These are phyloP conservation scores for Microthlaspi erraticum DNA, from an alignment of 345 rosid species.

Conservation along the genomic window DNA sequence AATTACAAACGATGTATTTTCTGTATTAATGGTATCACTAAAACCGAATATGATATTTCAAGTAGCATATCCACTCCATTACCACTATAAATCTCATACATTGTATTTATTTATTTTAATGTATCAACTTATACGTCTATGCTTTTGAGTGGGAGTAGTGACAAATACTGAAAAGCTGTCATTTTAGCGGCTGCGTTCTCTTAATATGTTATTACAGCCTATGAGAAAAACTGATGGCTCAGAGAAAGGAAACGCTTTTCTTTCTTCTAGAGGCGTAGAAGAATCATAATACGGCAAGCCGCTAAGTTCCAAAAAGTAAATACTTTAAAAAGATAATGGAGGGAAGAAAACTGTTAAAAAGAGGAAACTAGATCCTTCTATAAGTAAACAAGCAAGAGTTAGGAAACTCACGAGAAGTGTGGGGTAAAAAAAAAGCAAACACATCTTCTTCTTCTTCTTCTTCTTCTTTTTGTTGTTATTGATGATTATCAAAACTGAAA, in stretches of 20 bases:
- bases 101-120: too few relatives aligned
- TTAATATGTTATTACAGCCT: not conserved
- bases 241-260: not conserved
- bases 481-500: not conserved
- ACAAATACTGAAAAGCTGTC: not conserved
- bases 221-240: too few relatives aligned
- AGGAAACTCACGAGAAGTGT: not conserved
- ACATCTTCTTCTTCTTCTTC: not conserved
- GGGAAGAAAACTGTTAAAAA: not conserved
- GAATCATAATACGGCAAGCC: slow-evolving; percentile 11
- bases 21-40: slow-evolving; percentile 12
- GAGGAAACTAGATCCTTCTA: not conserved
- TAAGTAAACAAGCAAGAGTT: not conserved
- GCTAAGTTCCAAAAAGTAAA: not conserved
- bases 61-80: too few relatives aligned
- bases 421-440: not conserved
- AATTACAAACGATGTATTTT: not conserved
- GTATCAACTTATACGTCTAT: too few relatives aligned
- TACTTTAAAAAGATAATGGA: not conserved
- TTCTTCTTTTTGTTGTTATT: not conserved
- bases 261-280: not conserved
- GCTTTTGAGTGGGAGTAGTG: not conserved
- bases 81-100: too few relatives aligned
- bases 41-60: too few relatives aligned
- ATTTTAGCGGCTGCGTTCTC: not conserved